Conservation (phyloP, 140 eudicot species). For the Bidens hawaiensis region DNA sequence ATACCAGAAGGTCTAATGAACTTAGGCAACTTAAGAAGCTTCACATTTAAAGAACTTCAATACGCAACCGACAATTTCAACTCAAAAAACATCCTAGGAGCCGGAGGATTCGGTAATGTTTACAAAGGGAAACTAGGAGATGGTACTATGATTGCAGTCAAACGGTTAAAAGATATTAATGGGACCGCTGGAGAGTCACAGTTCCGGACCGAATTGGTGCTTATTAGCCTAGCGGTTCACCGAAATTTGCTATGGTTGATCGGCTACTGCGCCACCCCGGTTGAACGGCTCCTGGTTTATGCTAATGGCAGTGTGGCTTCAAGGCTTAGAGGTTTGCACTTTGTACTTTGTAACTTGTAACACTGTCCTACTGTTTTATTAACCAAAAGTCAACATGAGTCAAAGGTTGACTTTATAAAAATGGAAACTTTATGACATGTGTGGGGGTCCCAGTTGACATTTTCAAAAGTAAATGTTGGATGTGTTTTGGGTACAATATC, state of each 20-base stretch:
- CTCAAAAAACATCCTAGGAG: conserved; percentile 86
- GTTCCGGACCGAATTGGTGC: conserved; percentile 70
- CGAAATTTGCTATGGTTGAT: conserved; percentile 69
- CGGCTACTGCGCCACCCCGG: conserved; percentile 74
- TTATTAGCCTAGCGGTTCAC: conserved; percentile 94
- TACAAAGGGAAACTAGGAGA: conserved; percentile 74
- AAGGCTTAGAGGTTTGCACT: conserved; percentile 84
- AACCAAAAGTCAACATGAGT: conserved; percentile 16
- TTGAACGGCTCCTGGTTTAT: conserved; percentile 72
- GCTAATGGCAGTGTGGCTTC: conserved; percentile 93
- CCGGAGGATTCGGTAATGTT: conserved; percentile 93
- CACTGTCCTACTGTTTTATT: conserved; percentile 12
- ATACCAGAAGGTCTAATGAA: conserved; percentile 59
- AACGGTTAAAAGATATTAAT: conserved; percentile 66
- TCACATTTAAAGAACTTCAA: conserved; percentile 76
- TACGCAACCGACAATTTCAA: conserved; percentile 77
- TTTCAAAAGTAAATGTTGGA: conserved; percentile 27
- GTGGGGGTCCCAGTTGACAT: conserved; percentile 18
- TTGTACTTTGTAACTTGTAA: conserved; percentile 23
- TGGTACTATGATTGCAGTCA: conserved; percentile 76
- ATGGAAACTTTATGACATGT: background rate
- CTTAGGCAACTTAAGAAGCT: conserved; percentile 77
- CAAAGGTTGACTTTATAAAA: conserved; percentile 4
- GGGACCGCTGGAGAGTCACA: conserved; percentile 82
- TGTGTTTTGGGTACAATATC: conserved; percentile 19